phyloP scores from a whole-genome alignment of 306 rosid species.

The Quercus bicolor region DNA sequence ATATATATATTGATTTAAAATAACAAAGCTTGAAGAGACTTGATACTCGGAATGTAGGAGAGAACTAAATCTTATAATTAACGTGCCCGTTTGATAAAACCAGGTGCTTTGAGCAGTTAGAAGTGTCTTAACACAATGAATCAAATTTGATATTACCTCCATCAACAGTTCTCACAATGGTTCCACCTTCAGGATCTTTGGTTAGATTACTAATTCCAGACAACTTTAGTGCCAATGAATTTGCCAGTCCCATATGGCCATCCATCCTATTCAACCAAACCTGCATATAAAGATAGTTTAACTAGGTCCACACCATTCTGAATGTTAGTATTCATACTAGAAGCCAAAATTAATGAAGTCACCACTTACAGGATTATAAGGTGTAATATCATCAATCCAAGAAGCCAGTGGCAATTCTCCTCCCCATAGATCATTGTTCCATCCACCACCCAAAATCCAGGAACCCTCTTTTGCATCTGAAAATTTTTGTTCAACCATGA shows the following conservation, averaged over 20 bases:
- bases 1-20: neutral
- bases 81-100: neutral
- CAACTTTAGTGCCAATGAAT: slow-evolving; percentile 59
- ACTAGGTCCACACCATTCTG: slow-evolving; percentile 10
- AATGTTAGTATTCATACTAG: neutral
- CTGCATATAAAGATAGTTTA: slow-evolving; percentile 33
- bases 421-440: slow-evolving; percentile 93
- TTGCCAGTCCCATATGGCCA: too few species aligned
- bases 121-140: neutral
- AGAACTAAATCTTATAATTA: neutral
- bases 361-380: slow-evolving; percentile 69
- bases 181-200: slow-evolving; percentile 72
- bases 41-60: neutral
- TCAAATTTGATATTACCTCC: slow-evolving; percentile 48
- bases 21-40: neutral
- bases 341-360: slow-evolving; percentile 12
- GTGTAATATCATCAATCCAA: slow-evolving; percentile 74
- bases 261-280: slow-evolving; percentile 79
- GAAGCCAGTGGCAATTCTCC: slow-evolving; percentile 72
- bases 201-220: slow-evolving; percentile 57
- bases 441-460: slow-evolving; percentile 95
- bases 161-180: slow-evolving; percentile 43
- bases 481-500: neutral
- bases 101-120: neutral
- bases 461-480: slow-evolving; percentile 63